Evolutionary conservation across 441 rosid species (phyloP).

Genomic region (Metrosideros polymorpha): DNA sequence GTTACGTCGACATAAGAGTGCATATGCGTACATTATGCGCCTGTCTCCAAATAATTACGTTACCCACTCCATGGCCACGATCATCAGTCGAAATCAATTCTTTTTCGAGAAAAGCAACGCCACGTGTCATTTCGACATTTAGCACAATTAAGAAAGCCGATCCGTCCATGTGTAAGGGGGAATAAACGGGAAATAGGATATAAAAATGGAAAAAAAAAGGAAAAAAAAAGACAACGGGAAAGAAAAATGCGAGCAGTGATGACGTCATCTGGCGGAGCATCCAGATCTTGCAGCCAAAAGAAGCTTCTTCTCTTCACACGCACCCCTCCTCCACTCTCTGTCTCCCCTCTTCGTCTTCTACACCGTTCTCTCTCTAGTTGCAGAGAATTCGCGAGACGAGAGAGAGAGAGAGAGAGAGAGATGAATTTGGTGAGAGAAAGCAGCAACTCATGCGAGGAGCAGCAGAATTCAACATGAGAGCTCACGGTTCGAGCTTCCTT

Average conservation of each 20-base stretch:
- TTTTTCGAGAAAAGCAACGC: not conserved
- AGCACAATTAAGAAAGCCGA: not conserved
- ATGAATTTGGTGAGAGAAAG: conserved; percentile 31
- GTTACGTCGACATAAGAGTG: not conserved
- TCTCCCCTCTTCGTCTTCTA: not conserved
- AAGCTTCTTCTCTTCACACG: conserved; percentile 41
- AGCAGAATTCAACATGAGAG: conserved; percentile 49
- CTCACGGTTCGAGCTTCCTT: conserved; percentile 14
- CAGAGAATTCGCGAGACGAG: not conserved
- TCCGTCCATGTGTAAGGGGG: not conserved
- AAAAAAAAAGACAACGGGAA: not conserved
- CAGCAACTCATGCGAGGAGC: conserved; percentile 1
- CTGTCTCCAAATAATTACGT: not conserved
- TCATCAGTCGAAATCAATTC: conserved; percentile 6
- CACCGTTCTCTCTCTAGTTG: not conserved
- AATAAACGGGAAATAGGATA: not conserved
- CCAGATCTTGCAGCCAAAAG: conserved; percentile 69
- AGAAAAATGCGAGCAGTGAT: conserved; percentile 11
- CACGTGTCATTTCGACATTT: conserved; percentile 7
- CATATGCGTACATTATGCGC: not conserved
- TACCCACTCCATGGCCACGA: not conserved
- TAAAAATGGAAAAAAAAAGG: not conserved
- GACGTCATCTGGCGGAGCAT: conserved; percentile 43
- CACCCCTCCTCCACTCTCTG: not conserved
- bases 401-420: not conserved